Conservation (phyloP, 176 grass and related monocot genomes). For the Aegilops speltoides region DNA sequence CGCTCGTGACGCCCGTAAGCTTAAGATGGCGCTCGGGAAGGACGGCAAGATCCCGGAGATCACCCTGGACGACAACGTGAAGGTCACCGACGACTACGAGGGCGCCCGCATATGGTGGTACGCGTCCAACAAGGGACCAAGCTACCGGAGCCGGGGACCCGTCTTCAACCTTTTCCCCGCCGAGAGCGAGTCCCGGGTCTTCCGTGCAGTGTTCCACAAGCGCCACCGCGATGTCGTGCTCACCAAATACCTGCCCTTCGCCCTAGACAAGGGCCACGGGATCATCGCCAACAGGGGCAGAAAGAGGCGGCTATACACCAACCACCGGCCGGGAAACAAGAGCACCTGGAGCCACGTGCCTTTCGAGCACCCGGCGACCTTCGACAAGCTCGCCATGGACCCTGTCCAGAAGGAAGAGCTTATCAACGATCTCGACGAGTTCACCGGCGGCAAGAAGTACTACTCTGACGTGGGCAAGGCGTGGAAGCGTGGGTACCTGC, state of each 20-base stretch:
- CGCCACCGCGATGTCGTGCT: not conserved
- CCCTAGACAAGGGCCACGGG: not conserved
- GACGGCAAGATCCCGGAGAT: not conserved
- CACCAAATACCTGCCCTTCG: not conserved
- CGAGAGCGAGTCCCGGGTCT: not conserved
- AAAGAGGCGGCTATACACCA: slow-evolving; percentile 22
- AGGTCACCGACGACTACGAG: not conserved
- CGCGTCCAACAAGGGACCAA: not conserved
- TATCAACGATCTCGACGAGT: slow-evolving; percentile 25
- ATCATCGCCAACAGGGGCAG: too few species aligned
- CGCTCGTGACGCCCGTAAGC: not conserved
- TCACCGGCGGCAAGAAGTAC: slow-evolving; percentile 31
- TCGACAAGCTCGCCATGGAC: slow-evolving; percentile 45
- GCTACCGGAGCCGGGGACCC: too few species aligned
- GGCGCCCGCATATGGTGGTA: not conserved
- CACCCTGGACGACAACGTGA: not conserved
- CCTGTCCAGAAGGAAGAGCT: slow-evolving; percentile 26
- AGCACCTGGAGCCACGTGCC: slow-evolving; percentile 28
- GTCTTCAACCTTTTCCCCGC: not conserved
- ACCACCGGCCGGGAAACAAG: not conserved
- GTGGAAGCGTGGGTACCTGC: slow-evolving; percentile 51
- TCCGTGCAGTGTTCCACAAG: not conserved
- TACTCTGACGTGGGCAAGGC: slow-evolving; percentile 40
- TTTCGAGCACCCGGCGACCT: slow-evolving; percentile 46
- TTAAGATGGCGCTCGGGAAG: not conserved